Evolutionary conservation across 169 alveolate species (phyloP), one percentile per base, ranked within the genome.

Genomic region (Cryptosporidium bovis): DNA sequence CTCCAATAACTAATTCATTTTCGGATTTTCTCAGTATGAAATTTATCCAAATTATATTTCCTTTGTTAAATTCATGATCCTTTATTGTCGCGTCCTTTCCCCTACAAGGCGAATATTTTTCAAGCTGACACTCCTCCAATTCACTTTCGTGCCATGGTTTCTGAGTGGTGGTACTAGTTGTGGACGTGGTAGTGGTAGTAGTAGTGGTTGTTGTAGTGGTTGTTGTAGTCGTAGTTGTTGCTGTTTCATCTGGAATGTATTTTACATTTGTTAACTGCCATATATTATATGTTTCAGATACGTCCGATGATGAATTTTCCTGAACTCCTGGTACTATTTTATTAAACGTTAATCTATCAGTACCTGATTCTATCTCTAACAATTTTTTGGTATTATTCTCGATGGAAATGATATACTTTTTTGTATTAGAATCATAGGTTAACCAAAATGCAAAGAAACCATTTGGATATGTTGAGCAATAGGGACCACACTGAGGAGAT

Each of bases 401-500:
- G 1, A 69, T 44, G 12, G 83, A 69, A 51, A 69, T 51, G 0
- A 69, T 20, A 6, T 53, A 69, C 5, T 51, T 69, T 16, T 2
- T 55, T 24, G 51, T 53, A 50, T 3, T 64, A 4, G 67, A 51
- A 16, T 69, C 83, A 31, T 53, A 69, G 24, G 56, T 55, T 7
- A 69, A n/a, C 83, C 83, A 69, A 18, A 69, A 69, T 29, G 83
- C 68, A 53, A 69, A 69, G 18, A 31, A 69, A 16, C 83, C 83
- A 5, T 55, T 55, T 53, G 83, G 83, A 53, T 69, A 69, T 5
- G 83, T 69, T 0, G 83, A 69, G 8, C 83, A 69, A 33, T 69
- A 69, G 0, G 83, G 83, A 31, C 83, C 83, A 69, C 83, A 69
- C 31, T 69, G 83, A 3, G 83, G 83, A 1, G 83, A 51, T 1